These are phyloP conservation scores for Inga oerstediana DNA, from an alignment of 306 rosid species.

Conservation along the genomic window DNA sequence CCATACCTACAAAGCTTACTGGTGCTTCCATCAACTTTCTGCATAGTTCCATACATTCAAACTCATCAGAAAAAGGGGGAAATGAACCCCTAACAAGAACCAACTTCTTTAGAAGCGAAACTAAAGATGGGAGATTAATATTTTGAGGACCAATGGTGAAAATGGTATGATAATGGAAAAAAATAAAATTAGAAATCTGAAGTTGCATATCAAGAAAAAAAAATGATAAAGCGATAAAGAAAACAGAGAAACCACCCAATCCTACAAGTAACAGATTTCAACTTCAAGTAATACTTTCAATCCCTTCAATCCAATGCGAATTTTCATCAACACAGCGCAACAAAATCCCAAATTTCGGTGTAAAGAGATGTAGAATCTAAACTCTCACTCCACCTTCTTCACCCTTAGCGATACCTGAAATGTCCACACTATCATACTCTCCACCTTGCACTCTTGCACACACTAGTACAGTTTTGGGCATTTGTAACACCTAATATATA, in stretches of 20 bases:
- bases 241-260: background rate
- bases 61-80: too few relatives aligned
- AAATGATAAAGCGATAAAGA: background rate
- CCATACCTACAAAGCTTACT: too few relatives aligned
- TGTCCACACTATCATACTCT: background rate
- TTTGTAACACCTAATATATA: too few relatives aligned
- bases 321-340: constrained; percentile 15
- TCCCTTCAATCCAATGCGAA: constrained; percentile 7
- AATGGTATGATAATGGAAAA: too few relatives aligned
- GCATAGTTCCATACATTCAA: too few relatives aligned
- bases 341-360: background rate
- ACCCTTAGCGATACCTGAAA: background rate
- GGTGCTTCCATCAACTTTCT: too few relatives aligned
- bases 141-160: too few relatives aligned
- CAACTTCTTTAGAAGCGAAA: too few relatives aligned
- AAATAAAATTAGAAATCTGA: too few relatives aligned
- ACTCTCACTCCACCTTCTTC: constrained; percentile 10
- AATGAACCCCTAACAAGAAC: too few relatives aligned
- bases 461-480: too few relatives aligned
- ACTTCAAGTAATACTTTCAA: background rate
- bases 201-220: background rate
- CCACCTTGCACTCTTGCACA: background rate
- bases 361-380: background rate
- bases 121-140: too few relatives aligned
- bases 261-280: background rate